Conservation (phyloP, 2,329 filamentous ascomycete genomes). For the Claviceps africana region DNA sequence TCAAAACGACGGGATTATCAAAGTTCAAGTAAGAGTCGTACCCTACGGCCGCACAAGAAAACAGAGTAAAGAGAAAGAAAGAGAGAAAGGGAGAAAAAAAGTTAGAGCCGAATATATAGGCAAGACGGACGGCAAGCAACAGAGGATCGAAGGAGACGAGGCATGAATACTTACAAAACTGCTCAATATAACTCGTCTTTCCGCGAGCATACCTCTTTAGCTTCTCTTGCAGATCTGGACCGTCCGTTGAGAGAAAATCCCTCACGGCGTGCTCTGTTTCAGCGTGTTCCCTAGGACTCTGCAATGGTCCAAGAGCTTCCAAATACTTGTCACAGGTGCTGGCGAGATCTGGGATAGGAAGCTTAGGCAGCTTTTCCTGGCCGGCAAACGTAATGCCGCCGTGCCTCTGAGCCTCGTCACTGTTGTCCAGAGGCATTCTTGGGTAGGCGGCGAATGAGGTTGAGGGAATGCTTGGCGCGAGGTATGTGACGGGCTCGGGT, state of each 20-base stretch:
- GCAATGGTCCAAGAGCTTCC: slow-evolving; percentile 64
- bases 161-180: slow-evolving; percentile 63
- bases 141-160: neutral
- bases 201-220: slow-evolving; percentile 80
- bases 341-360: slow-evolving; percentile 84
- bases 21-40: slow-evolving; percentile 98
- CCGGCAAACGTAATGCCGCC: slow-evolving; percentile 76
- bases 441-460: slow-evolving; percentile 21
- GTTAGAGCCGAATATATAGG: neutral
- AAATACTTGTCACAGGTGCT: slow-evolving; percentile 67
- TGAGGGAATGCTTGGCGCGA: slow-evolving; percentile 4
- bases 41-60: slow-evolving; percentile 40
- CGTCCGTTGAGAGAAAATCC: slow-evolving; percentile 71
- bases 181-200: slow-evolving; percentile 93
- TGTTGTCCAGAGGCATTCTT: slow-evolving; percentile 32
- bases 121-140: neutral
- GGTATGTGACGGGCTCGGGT: slow-evolving; percentile 18
- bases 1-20: slow-evolving; percentile 93
- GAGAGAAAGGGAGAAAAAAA: slow-evolving; percentile 3
- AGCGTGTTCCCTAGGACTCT: slow-evolving; percentile 64
- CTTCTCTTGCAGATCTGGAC: slow-evolving; percentile 73
- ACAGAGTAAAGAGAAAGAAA: neutral
- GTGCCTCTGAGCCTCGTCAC: slow-evolving; percentile 25
- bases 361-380: slow-evolving; percentile 77
- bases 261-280: slow-evolving; percentile 69